Base-by-base conservation (phyloP, 1,284 basidiomycete genomes). In the Vanrija sp. region DNA sequence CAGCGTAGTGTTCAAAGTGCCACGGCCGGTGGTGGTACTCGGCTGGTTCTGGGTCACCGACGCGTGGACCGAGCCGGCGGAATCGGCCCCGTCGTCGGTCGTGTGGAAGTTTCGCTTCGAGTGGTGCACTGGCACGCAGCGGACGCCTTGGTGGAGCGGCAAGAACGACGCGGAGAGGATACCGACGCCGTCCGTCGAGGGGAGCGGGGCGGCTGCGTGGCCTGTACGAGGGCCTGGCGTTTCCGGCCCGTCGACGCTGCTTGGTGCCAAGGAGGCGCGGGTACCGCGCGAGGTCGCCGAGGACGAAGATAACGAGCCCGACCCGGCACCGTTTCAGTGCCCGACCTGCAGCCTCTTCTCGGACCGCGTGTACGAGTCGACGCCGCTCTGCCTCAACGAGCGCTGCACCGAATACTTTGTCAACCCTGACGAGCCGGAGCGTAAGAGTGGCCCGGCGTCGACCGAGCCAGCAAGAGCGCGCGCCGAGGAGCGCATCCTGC, bases 31-130 rank as follows among this genome's bases (percentile, higher is more conserved):
- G 19, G 52, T 72, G 31, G 64, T 69, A 1, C 61, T 76, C 4
- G 74, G 74, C n/a, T 76, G 69, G 69, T 75, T 72, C 59, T 76
- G 70, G 71, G 52, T 75, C 22, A 55, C 62, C 0, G 73, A 72
- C 47, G 69, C 73, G 31, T 76, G 74, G 74, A 56, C 71, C n/a
- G 73, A 73, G 52, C 71, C 70, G 1, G 59, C 64, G 24, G 42
- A 43, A 23, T n/a, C 24, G 0, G 19, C 41, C n/a, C 31, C 31
- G 10, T 27, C 53, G 18, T 19, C 25, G 23, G 52, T 58, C 43
- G 47, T 57, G 4, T 75, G 73, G 73, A 62, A 62, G 46, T 75
- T 73, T 52, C 61, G 68, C 16, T 70, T 75, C 52, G 66, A 75
- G 43, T 75, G 67, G 67, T 72, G 71, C 51, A 45, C 49, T 2